These are phyloP conservation scores for Exophiala alcalophila DNA, from an alignment of 2,329 filamentous ascomycete species.

Conservation along the genomic window DNA sequence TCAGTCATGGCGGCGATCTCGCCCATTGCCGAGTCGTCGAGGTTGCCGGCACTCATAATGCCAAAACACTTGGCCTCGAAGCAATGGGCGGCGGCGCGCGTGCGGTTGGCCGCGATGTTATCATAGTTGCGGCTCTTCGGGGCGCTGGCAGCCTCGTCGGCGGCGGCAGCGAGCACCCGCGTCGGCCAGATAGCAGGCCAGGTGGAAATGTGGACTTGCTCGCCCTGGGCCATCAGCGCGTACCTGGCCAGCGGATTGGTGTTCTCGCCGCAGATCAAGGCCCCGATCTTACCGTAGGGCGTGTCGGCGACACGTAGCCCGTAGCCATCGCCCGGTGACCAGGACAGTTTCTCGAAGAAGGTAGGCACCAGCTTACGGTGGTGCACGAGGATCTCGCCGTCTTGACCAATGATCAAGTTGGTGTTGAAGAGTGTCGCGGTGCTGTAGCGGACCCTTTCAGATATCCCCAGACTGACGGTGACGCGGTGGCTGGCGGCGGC, in stretches of 20 bases:
- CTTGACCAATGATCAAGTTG: constrained; percentile 46
- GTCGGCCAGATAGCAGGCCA: constrained; percentile 59
- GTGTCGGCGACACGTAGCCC: constrained; percentile 50
- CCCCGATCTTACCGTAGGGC: constrained; percentile 47
- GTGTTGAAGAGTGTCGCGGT: constrained; percentile 52
- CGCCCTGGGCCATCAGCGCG: constrained; percentile 53
- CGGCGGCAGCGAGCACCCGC: constrained; percentile 24
- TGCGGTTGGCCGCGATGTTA: constrained; percentile 54
- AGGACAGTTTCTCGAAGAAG: constrained; percentile 57
- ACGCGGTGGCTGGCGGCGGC: constrained; percentile 40
- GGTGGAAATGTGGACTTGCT: constrained; percentile 55
- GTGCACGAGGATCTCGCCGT: constrained; percentile 49
- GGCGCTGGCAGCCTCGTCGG: constrained; percentile 3
- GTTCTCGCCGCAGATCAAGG: constrained; percentile 57
- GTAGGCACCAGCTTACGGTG: constrained; percentile 56
- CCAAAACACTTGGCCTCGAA: constrained; percentile 60
- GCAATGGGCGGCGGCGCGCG: constrained; percentile 53
- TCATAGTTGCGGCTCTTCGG: constrained; percentile 46
- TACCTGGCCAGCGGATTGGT: constrained; percentile 57
- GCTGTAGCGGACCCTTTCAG: constrained; percentile 46
- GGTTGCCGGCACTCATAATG: constrained; percentile 47
- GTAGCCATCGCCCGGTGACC: constrained; percentile 52
- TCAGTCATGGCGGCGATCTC: constrained; percentile 33
- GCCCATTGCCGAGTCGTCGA: constrained; percentile 43
- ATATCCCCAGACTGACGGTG: constrained; percentile 51